A percentile compares a stretch with the other conserved stretches of the same genome.
phyloP scores from a whole-genome alignment of 139 green algal genomes.

The Chlorella sp. region DNA sequence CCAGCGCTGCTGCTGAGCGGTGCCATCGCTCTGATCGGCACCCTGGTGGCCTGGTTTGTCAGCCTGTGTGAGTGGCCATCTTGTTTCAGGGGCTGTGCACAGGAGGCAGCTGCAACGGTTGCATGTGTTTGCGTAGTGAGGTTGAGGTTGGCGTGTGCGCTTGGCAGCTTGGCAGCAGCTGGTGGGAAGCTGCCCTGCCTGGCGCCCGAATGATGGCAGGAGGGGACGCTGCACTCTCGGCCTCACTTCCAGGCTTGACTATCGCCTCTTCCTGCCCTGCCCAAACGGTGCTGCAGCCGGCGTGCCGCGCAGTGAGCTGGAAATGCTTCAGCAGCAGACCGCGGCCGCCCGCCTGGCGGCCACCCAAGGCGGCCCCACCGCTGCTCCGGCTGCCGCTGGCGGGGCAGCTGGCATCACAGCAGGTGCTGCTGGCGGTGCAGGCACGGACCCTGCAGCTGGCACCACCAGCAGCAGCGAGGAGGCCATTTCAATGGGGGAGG shows the following conservation, averaged over 20 bases:
- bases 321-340: background rate
- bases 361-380: background rate
- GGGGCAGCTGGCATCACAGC: background rate
- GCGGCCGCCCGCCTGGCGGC: background rate
- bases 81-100: background rate
- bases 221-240: background rate
- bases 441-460: background rate
- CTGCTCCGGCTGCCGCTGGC: background rate
- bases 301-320: background rate
- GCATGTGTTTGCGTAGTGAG: no score
- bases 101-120: background rate
- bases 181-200: background rate
- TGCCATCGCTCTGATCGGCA: background rate
- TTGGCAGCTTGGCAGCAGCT: background rate
- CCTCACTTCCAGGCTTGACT: background rate
- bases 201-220: background rate
- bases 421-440: background rate
- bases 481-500: background rate
- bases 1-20: background rate
- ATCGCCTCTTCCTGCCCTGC: background rate
- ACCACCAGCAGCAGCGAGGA: background rate
- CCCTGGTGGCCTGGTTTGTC: background rate
- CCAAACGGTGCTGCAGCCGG: background rate
- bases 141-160: no score
- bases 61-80: background rate